phyloP scores from a whole-genome alignment of 75 land plant genomes.

The Picea sitchensis region DNA sequence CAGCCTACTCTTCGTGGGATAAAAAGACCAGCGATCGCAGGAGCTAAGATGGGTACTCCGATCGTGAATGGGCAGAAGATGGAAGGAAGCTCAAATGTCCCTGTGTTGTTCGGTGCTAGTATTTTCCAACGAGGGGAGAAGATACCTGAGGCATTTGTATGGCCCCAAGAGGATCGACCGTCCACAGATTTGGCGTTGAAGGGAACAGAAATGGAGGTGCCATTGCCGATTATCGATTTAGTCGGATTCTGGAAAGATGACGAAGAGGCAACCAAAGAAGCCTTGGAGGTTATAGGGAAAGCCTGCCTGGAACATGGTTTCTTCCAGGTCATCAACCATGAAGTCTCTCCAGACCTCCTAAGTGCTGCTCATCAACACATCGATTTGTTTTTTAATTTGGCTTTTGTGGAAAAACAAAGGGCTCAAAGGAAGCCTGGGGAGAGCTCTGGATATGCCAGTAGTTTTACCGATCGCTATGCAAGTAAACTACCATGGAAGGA shows the following conservation, averaged over 20 bases:
- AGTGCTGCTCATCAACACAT: constrained; percentile 30
- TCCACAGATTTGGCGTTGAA: neutral
- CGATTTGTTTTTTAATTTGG: constrained; percentile 31
- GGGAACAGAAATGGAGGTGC: constrained; percentile 8
- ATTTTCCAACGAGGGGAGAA: neutral
- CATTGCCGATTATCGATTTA: constrained; percentile 45
- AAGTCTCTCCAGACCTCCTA: constrained; percentile 37
- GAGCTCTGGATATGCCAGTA: constrained; percentile 51
- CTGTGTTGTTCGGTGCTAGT: too few relatives aligned
- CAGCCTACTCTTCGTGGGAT: too few relatives aligned
- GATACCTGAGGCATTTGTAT: constrained; percentile 22
- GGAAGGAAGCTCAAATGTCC: too few relatives aligned
- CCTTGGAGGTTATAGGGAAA: constrained; percentile 8
- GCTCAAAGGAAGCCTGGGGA: constrained; percentile 31
- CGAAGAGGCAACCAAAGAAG: neutral
- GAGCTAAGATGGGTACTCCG: too few relatives aligned
- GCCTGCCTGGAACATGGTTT: constrained; percentile 66
- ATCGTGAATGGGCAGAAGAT: too few relatives aligned
- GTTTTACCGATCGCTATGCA: constrained; percentile 41
- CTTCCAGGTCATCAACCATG: constrained; percentile 74
- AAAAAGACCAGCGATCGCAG: too few relatives aligned
- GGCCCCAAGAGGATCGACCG: constrained; percentile 33
- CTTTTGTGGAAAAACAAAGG: constrained; percentile 32
- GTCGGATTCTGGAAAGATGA: constrained; percentile 17
- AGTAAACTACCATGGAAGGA: constrained; percentile 68